Evolutionary conservation across 2,329 filamentous ascomycete species (phyloP).

Genomic region (Beauveria sp.): DNA sequence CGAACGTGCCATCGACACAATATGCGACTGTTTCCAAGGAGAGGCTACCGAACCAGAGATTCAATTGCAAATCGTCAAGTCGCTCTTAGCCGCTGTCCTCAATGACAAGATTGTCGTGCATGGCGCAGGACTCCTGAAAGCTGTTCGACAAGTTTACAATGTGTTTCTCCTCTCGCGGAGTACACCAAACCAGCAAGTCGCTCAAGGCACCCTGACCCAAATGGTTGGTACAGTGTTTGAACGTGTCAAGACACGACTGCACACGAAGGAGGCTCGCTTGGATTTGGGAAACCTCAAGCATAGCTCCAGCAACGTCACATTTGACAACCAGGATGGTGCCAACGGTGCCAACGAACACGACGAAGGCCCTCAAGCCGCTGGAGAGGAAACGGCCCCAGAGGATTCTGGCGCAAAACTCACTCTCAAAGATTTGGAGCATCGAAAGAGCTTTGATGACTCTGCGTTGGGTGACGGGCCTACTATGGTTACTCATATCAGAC

Average conservation of each 20-base stretch:
- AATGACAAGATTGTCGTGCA: constrained; percentile 99
- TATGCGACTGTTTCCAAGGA: constrained; percentile 98
- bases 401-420: constrained; percentile 49
- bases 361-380: constrained; percentile 23
- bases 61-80: constrained; percentile 97
- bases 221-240: constrained; percentile 99
- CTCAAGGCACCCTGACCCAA: constrained; percentile 92
- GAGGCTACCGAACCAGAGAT: constrained; percentile 88
- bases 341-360: constrained; percentile 31
- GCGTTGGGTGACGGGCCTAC: constrained; percentile 59
- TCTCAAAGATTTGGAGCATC: constrained; percentile 57
- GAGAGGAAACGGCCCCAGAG: constrained; percentile 18
- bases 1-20: constrained; percentile 95
- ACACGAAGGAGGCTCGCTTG: constrained; percentile 75
- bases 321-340: constrained; percentile 33
- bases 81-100: constrained; percentile 83
- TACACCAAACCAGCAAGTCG: constrained; percentile 91
- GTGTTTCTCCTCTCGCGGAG: constrained; percentile 94
- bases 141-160: constrained; percentile 96
- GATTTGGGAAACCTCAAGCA: constrained; percentile 46
- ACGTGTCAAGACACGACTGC: constrained; percentile 76
- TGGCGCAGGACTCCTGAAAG: constrained; percentile 89
- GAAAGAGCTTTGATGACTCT: constrained; percentile 63
- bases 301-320: constrained; percentile 44
- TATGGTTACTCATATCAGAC: constrained; percentile 56